A percentile compares a stretch with the other conserved stretches of the same genome.
These are phyloP conservation scores for Diaporthe amygdali DNA, from an alignment of 2,329 filamentous ascomycete species.

Conservation along the genomic window DNA sequence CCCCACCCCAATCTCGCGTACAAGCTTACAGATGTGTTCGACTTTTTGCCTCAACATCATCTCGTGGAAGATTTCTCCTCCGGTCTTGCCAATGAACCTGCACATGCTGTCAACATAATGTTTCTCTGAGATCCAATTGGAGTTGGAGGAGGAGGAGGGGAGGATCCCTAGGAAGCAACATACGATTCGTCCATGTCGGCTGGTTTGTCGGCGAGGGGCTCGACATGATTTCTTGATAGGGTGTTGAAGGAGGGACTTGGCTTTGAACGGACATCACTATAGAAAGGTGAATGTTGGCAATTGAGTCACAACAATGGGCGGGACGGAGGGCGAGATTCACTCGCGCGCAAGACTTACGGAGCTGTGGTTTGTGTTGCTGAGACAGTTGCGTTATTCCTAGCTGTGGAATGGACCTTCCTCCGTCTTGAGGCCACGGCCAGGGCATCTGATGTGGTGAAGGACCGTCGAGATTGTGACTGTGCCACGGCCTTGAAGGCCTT, in stretches of 20 bases:
- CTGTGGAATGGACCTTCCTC: constrained; percentile 46
- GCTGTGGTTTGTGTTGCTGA: constrained; percentile 53
- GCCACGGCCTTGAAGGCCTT: constrained; percentile 46
- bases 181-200: constrained; percentile 83
- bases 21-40: constrained; percentile 86
- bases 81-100: constrained; percentile 91
- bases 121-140: constrained; percentile 16
- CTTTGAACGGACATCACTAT: constrained; percentile 60
- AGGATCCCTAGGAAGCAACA: constrained; percentile 42
- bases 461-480: constrained; percentile 37
- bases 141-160: constrained; percentile 21
- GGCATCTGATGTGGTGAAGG: constrained; percentile 46
- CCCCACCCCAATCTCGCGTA: not conserved
- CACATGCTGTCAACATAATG: constrained; percentile 22
- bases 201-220: constrained; percentile 68
- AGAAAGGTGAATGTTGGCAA: constrained; percentile 30
- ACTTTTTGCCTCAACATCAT: constrained; percentile 96
- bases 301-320: constrained; percentile 31
- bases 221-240: constrained; percentile 63
- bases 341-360: constrained; percentile 51
- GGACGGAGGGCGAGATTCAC: constrained; percentile 20
- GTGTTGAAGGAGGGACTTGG: constrained; percentile 69
- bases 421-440: constrained; percentile 40
- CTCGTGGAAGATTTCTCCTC: constrained; percentile 97
- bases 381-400: constrained; percentile 57